Base-by-base conservation (phyloP, 495 filamentous ascomycete genomes). In the Alectoria sarmentosa region DNA sequence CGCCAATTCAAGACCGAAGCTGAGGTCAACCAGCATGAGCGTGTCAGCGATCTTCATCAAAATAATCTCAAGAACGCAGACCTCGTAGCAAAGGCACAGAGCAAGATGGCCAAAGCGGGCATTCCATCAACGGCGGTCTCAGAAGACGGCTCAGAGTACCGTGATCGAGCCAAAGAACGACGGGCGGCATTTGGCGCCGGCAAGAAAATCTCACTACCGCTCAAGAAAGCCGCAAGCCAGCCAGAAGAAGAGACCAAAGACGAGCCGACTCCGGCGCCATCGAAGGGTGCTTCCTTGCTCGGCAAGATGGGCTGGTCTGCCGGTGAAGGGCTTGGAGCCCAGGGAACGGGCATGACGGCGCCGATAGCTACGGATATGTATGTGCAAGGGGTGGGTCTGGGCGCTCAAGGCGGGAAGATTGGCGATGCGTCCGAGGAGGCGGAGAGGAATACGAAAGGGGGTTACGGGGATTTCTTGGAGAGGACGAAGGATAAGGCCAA, bases 251-350 rank as follows among this genome's bases (percentile, higher is more conserved):
- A 76, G 26, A 71, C 76, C 19, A 59, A 70, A 21, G 67, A 73
- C 4, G 72, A 75, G 19, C 66, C 70, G 59, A 75, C 76, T 26
- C 80, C 82, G 63, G 65, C 71, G 8, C 75, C 74, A 1, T 92
- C 90, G n/a, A 96, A 92, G 76, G 92, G 92, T 32, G 89, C 90
- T 9, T 85, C 88, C 1, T 77, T 97, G 39, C 82, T 97, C 10
- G 86, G 88, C 58, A 96, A 96, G 77, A 95, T 96, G 90, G 92
- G 92, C 21, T 96, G 90, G 90, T 86, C 81, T 17, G 83, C 84
- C 4, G 92, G 92, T 1, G 81, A 86, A 63, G 92, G 92, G 2
- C 78, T 97, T 26, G 92, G 92, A 52, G 90, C 88, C 4, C 83
- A 88, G 67, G 89, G 91, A 0, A 85, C 86, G 1, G 92, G 92